Conservation (phyloP, 306 rosid genomes). For the Cicer cuneatum region DNA sequence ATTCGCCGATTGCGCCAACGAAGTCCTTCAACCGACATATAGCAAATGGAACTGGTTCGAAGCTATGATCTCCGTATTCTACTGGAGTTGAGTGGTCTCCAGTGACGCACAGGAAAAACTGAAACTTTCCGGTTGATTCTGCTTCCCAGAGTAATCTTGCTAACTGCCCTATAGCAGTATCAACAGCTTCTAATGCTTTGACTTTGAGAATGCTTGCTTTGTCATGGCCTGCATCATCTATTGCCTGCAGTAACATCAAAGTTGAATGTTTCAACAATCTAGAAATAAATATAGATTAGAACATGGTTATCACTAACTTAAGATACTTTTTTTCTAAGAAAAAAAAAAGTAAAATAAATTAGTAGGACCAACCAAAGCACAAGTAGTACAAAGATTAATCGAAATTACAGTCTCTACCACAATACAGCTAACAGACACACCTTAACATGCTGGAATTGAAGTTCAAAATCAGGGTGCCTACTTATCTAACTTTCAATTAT, state of each 20-base stretch:
- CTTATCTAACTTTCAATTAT: too few relatives aligned
- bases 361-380: too few relatives aligned
- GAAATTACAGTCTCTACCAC: too few relatives aligned
- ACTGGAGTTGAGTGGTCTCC: slow-evolving; percentile 98
- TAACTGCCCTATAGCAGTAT: slow-evolving; percentile 80
- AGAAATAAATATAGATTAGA: slow-evolving; percentile 7
- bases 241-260: slow-evolving; percentile 70
- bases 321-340: too few relatives aligned
- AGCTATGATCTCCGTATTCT: slow-evolving; percentile 99
- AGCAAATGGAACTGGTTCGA: slow-evolving; percentile 88
- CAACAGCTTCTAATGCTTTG: slow-evolving; percentile 87
- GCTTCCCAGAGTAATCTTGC: slow-evolving; percentile 90
- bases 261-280: slow-evolving; percentile 11
- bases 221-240: slow-evolving; percentile 97
- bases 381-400: too few relatives aligned
- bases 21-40: slow-evolving; percentile 79
- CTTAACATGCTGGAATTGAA: too few relatives aligned
- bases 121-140: slow-evolving; percentile 68
- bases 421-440: too few relatives aligned
- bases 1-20: slow-evolving; percentile 69
- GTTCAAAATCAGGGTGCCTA: too few relatives aligned
- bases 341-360: too few relatives aligned
- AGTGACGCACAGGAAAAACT: slow-evolving; percentile 77
- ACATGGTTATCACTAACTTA: neutral
- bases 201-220: slow-evolving; percentile 84